These are phyloP conservation scores for Tulasnella sp. DNA, from an alignment of 768 basidiomycete species.

Conservation along the genomic window DNA sequence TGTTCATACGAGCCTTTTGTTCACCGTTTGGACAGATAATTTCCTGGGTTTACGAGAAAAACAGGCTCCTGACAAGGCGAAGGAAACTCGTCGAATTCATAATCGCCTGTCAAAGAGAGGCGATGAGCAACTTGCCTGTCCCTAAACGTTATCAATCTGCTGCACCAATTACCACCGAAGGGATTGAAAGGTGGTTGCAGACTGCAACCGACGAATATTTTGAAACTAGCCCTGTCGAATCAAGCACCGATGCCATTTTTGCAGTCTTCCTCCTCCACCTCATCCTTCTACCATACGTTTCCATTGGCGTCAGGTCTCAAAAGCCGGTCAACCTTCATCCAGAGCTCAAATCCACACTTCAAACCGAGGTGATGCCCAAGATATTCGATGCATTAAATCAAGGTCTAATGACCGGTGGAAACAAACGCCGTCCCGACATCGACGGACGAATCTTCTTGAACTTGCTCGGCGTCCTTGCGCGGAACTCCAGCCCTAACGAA, in stretches of 20 bases:
- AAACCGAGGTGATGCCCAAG: slow-evolving; percentile 41
- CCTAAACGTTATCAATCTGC: background rate
- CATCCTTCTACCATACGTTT: slow-evolving; percentile 37
- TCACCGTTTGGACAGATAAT: slow-evolving; percentile 43
- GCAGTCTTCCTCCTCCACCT: slow-evolving; percentile 41
- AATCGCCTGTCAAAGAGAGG: background rate
- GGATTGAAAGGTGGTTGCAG: background rate
- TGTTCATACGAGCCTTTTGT: background rate
- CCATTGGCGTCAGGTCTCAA: slow-evolving; percentile 30
- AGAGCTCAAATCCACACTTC: slow-evolving; percentile 37
- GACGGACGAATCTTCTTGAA: slow-evolving; percentile 52
- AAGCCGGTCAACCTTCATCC: slow-evolving; percentile 33
- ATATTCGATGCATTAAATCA: slow-evolving; percentile 38
- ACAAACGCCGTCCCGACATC: slow-evolving; percentile 40
- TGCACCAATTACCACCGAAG: background rate
- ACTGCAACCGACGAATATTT: background rate
- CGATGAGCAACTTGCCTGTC: background rate
- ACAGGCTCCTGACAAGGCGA: background rate
- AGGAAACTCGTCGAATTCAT: background rate
- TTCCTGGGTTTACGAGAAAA: slow-evolving; percentile 49
- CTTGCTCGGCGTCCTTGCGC: slow-evolving; percentile 39
- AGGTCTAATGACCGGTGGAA: slow-evolving; percentile 30
- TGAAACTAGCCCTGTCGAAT: slow-evolving; percentile 23
- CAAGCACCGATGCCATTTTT: slow-evolving; percentile 32
- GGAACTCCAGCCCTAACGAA: slow-evolving; percentile 17